Evolutionary conservation across 129 eudicot genomes (phyloP), one percentile per base, ranked within the genome.

Genomic region (Flaveria bidentis): DNA sequence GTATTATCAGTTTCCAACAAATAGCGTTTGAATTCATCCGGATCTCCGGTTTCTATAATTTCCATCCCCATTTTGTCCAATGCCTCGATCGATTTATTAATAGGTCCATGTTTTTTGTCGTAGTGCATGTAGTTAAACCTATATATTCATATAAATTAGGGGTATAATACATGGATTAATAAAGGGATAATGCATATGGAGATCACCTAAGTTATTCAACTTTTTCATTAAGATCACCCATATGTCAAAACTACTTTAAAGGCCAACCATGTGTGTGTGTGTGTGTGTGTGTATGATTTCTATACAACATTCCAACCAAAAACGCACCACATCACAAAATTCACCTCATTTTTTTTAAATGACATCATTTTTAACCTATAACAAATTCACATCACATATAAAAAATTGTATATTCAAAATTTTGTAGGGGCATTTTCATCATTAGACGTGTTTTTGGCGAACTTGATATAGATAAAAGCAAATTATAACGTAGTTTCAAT

Each of bases 1-100:
- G 98, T 93, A 75, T 93, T 93, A 75, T 91, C 93, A 0, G 89
- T 91, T 78, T 93, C 90, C 82, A 78, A 72, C 63, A 93, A 84
- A 77, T 93, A 93, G 30, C 78, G 70, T 78, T 88, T 87, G 52
- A 93, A 93, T 57, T 83, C 85, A 71, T 88, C 96, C 16, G 98
- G 88, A 86, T 93, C 98, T 67, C 98, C 98, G 0, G 96, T 87
- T 76, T 93, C 98, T 41, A 91, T 88, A 69, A 91, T 85, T 16
- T 88, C 96, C 98, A 93, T 93, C 16, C 97, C 98, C 96, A 75
- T 91, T 79, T 84, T 88, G 82, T 93, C 98, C 79, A 93, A 76
- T 6, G 90, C 93, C 81, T 93, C 98, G 30, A 93, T 90, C 13
- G 98, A 93, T 77, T 93, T 87, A 89, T 90, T 76, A 67, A 93